Conservation (phyloP, 352 stramenopile species). For the Phytophthora nicotianae region DNA sequence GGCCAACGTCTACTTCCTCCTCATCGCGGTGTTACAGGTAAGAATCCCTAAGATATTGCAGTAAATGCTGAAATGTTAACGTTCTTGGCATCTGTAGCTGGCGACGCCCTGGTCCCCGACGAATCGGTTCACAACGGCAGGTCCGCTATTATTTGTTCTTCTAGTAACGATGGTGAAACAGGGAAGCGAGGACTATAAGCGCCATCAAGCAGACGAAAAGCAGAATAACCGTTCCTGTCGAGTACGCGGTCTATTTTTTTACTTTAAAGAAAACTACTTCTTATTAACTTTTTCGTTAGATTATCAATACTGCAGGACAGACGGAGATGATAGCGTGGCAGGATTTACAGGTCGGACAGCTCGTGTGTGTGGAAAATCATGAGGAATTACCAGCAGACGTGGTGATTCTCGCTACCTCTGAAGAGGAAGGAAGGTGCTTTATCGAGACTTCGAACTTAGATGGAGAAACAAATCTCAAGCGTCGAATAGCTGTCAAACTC, state of each 20-base stretch:
- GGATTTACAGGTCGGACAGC: conserved; percentile 76
- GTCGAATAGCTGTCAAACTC: conserved; percentile 52
- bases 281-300: conserved; percentile 23
- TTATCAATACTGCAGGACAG: conserved; percentile 48
- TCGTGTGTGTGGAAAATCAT: conserved; percentile 79
- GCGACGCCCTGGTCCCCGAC: conserved; percentile 69
- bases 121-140: conserved; percentile 76
- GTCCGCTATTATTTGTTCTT: conserved; percentile 73
- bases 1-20: conserved; percentile 96
- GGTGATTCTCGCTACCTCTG: conserved; percentile 78
- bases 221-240: conserved; percentile 63
- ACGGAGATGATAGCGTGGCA: conserved; percentile 66
- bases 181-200: conserved; percentile 69
- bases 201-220: conserved; percentile 67
- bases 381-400: conserved; percentile 91
- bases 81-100: conserved; percentile 32
- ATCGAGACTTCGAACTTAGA: conserved; percentile 90
- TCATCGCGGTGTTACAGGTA: conserved; percentile 91
- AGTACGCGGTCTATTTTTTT: conserved; percentile 30
- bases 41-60: background rate
- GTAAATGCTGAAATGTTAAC: background rate
- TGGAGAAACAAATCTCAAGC: conserved; percentile 91
- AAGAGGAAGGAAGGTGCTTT: conserved; percentile 76
- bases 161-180: conserved; percentile 82
- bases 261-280: too few species aligned